Percentiles rank a stretch among this genome's conserved stretches.
These are phyloP conservation scores for Malassezia arunalokei DNA, from an alignment of 1,284 basidiomycete genomes.

Conservation along the genomic window DNA sequence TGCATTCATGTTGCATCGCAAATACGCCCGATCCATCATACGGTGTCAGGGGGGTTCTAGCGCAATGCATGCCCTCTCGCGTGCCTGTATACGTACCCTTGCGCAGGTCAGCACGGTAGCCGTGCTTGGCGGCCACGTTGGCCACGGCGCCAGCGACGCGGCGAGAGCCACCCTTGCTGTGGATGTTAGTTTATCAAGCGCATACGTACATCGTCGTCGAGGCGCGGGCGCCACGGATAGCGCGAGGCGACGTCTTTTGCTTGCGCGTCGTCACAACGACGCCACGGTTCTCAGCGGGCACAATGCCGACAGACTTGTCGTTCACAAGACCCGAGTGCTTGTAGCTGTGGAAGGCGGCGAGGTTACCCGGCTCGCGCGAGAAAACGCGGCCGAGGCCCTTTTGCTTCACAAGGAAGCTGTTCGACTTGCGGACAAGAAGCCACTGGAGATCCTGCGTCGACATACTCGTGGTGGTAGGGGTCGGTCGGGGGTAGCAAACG, in stretches of 20 bases:
- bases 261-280: slow-evolving; percentile 39
- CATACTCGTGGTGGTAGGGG: slow-evolving; percentile 1
- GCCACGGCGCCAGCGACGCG: slow-evolving; percentile 36
- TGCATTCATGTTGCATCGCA: slow-evolving; percentile 38
- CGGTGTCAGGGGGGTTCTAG: slow-evolving; percentile 45
- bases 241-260: slow-evolving; percentile 25
- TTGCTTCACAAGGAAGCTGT: slow-evolving; percentile 44
- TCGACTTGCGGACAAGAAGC: slow-evolving; percentile 39
- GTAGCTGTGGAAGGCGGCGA: slow-evolving; percentile 42
- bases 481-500: background rate
- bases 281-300: slow-evolving; percentile 29
- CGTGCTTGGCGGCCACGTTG: slow-evolving; percentile 38
- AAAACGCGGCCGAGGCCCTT: slow-evolving; percentile 42
- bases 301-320: slow-evolving; percentile 40
- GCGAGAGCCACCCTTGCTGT: slow-evolving; percentile 18
- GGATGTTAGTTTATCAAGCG: background rate
- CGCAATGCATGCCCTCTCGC: slow-evolving; percentile 21
- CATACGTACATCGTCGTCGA: slow-evolving; percentile 11
- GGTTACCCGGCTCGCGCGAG: slow-evolving; percentile 41
- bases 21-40: slow-evolving; percentile 44
- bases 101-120: slow-evolving; percentile 42
- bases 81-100: slow-evolving; percentile 28
- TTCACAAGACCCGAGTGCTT: slow-evolving; percentile 42
- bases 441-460: slow-evolving; percentile 43
- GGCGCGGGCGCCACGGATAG: slow-evolving; percentile 25